phyloP scores from a whole-genome alignment of 2,329 filamentous ascomycete genomes.

The Nothophaeocryptopus gaeumannii region DNA sequence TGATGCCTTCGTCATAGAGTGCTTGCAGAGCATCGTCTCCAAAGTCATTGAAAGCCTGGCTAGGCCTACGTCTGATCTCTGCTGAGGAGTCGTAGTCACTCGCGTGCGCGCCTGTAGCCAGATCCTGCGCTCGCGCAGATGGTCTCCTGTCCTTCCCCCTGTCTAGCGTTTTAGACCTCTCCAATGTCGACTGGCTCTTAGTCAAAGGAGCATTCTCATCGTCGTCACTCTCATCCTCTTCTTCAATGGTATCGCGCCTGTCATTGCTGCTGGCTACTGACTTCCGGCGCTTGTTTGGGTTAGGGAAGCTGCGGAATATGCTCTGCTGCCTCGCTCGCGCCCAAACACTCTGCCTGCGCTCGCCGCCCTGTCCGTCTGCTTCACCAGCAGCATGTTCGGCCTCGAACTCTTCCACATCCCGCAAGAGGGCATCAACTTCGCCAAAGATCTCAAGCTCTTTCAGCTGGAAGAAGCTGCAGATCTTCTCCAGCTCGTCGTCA shows the following conservation, averaged over 20 bases:
- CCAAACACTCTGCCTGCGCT: slow-evolving; percentile 33
- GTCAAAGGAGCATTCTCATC: slow-evolving; percentile 46
- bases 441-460: slow-evolving; percentile 86
- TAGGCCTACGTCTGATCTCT: slow-evolving; percentile 58
- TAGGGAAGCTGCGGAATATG: slow-evolving; percentile 51
- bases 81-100: slow-evolving; percentile 19
- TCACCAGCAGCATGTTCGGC: slow-evolving; percentile 46
- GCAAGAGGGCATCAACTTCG: slow-evolving; percentile 73
- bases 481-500: slow-evolving; percentile 88
- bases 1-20: slow-evolving; percentile 69
- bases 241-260: slow-evolving; percentile 54
- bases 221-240: slow-evolving; percentile 54
- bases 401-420: slow-evolving; percentile 69
- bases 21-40: slow-evolving; percentile 71
- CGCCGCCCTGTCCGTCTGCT: slow-evolving; percentile 29
- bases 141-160: slow-evolving; percentile 20
- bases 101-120: slow-evolving; percentile 19
- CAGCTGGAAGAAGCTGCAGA: slow-evolving; percentile 81
- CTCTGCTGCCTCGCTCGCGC: slow-evolving; percentile 41
- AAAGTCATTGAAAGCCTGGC: slow-evolving; percentile 71
- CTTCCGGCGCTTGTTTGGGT: slow-evolving; percentile 42
- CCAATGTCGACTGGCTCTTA: slow-evolving; percentile 32
- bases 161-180: slow-evolving; percentile 22
- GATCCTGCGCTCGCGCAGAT: slow-evolving; percentile 19
- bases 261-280: slow-evolving; percentile 36